Conservation (phyloP, 2,329 filamentous ascomycete species). For the Colletotrichum magnum region DNA sequence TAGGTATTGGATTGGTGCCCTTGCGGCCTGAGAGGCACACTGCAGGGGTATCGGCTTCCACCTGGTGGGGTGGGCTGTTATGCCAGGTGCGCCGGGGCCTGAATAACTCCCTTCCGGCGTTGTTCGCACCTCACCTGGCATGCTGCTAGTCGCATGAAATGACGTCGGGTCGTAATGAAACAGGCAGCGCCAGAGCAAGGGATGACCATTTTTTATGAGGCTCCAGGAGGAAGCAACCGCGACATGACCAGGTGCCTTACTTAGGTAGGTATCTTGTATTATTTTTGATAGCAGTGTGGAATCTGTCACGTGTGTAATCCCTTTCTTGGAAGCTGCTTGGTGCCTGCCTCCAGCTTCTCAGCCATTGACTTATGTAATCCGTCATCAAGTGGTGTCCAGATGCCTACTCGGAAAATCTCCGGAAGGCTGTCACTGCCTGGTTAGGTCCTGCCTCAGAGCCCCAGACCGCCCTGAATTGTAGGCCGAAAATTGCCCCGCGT, state of each 20-base stretch:
- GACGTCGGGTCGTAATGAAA: slow-evolving; percentile 22
- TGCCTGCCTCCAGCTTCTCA: neutral
- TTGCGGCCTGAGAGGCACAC: slow-evolving; percentile 31
- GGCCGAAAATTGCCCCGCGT: slow-evolving; percentile 36
- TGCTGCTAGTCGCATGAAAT: slow-evolving; percentile 17
- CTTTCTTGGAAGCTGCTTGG: neutral
- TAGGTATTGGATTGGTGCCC: slow-evolving; percentile 23
- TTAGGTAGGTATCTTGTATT: neutral
- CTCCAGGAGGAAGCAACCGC: slow-evolving; percentile 12
- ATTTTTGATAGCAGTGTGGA: too few relatives aligned
- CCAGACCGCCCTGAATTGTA: slow-evolving; percentile 5
- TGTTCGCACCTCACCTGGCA: neutral
- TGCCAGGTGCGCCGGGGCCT: slow-evolving; percentile 25
- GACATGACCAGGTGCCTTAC: neutral
- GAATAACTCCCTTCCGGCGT: slow-evolving; percentile 15
- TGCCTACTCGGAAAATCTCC: slow-evolving; percentile 11
- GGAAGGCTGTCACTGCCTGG: neutral
- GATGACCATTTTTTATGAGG: slow-evolving; percentile 7
- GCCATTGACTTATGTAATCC: slow-evolving; percentile 3
- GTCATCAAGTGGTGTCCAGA: too few relatives aligned
- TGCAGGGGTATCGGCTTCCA: slow-evolving; percentile 29
- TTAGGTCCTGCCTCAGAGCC: too few relatives aligned
- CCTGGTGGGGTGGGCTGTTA: slow-evolving; percentile 14
- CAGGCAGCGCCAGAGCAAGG: slow-evolving; percentile 16
- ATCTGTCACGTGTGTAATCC: too few relatives aligned